Percentiles rank a stretch among this genome's conserved stretches.
Conservation (phyloP, 495 filamentous ascomycete species). For the Thermothielavioides terrestris region DNA sequence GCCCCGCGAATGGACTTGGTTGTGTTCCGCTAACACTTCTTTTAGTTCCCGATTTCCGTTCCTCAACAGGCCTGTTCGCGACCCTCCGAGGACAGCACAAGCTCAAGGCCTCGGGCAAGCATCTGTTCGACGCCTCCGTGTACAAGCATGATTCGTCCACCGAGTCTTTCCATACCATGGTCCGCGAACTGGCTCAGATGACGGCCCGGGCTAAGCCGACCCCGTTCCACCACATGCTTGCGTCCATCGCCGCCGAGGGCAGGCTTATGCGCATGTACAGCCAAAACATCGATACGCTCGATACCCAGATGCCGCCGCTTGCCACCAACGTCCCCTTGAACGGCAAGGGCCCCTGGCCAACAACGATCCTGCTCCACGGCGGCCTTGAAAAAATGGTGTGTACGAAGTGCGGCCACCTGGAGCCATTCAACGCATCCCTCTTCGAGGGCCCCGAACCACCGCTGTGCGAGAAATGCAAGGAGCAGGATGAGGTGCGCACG, state of each 20-base stretch:
- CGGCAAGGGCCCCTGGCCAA: constrained; percentile 81
- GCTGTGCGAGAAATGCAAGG: constrained; percentile 66
- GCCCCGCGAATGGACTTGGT: neutral
- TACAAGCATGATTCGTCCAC: constrained; percentile 86
- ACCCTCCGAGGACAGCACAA: constrained; percentile 77
- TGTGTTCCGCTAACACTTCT: constrained; percentile 17
- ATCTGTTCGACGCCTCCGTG: constrained; percentile 94
- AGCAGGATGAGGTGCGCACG: constrained; percentile 65
- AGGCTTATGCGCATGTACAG: constrained; percentile 88
- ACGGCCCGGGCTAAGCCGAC: constrained; percentile 72
- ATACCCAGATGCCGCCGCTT: constrained; percentile 74
- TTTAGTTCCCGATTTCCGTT: constrained; percentile 93
- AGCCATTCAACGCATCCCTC: constrained; percentile 63
- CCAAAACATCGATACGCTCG: constrained; percentile 93
- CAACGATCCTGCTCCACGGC: constrained; percentile 88
- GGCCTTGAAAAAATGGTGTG: constrained; percentile 94
- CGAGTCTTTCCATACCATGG: constrained; percentile 88
- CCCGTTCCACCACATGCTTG: constrained; percentile 86
- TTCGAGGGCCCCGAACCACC: constrained; percentile 82
- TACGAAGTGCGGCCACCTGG: constrained; percentile 74
- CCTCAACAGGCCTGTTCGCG: constrained; percentile 76
- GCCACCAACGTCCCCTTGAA: constrained; percentile 62
- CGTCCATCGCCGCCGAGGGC: constrained; percentile 78
- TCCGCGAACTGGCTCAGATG: constrained; percentile 71
- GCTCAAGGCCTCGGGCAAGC: constrained; percentile 86